phyloP scores from a whole-genome alignment of 73 alveolate species.

The Uronychia setigera region DNA sequence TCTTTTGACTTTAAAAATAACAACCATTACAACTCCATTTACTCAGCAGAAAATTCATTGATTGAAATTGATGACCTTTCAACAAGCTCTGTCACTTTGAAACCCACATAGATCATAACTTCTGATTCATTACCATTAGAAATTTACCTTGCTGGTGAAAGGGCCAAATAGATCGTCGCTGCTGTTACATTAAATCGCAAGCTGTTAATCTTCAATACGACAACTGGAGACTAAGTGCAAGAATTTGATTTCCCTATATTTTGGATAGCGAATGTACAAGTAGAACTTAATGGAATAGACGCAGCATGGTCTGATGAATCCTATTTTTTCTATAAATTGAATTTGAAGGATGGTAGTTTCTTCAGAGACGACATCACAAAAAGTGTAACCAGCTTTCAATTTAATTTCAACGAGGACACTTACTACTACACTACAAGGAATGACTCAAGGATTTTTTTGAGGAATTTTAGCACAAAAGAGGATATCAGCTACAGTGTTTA shows the following conservation, averaged over 20 bases:
- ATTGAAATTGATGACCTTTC: no score
- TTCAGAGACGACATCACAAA: slow-evolving; percentile 1
- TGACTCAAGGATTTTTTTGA: background rate
- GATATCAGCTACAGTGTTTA: background rate
- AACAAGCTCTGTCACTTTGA: no score
- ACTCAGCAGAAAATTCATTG: no score
- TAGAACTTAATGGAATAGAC: background rate
- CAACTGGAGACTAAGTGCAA: background rate
- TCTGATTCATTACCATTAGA: background rate
- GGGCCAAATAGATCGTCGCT: background rate
- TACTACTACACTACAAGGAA: background rate
- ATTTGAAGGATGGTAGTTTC: background rate
- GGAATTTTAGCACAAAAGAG: background rate
- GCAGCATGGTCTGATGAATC: background rate
- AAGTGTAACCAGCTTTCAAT: background rate
- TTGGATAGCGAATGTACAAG: background rate
- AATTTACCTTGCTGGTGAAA: background rate
- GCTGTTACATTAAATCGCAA: background rate
- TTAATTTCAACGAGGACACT: background rate
- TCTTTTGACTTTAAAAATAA: no score
- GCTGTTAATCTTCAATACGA: background rate
- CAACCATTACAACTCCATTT: no score
- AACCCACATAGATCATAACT: background rate
- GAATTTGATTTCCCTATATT: background rate
- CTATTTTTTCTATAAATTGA: no score